phyloP scores from a whole-genome alignment of 169 alveolate species.

The Babesia gibsoni region DNA sequence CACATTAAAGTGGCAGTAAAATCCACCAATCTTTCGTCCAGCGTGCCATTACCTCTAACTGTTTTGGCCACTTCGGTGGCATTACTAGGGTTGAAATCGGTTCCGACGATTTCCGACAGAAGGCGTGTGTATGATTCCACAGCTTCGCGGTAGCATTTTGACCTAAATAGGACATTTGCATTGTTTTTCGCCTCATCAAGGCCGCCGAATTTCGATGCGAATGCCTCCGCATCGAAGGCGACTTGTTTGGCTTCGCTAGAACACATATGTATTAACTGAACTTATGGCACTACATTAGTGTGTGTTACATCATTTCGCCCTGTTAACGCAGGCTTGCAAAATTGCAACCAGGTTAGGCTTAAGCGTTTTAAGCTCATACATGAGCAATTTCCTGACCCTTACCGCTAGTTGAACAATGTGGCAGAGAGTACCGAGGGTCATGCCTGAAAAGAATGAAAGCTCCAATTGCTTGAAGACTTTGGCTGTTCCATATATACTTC shows the following conservation, averaged over 20 bases:
- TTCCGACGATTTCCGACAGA: constrained; percentile 7
- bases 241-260: background rate
- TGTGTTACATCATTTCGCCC: constrained; percentile 15
- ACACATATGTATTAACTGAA: background rate
- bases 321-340: constrained; percentile 25
- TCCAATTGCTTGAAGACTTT: constrained; percentile 66
- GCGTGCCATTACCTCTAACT: background rate
- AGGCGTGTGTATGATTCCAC: constrained; percentile 26
- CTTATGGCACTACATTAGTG: constrained; percentile 1
- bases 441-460: constrained; percentile 69
- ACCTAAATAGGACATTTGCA: constrained; percentile 23
- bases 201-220: background rate
- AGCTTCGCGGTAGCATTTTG: constrained; percentile 17
- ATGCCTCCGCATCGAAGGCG: background rate
- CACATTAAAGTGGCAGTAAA: constrained; percentile 42
- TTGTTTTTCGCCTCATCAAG: constrained; percentile 22
- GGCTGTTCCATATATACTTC: constrained; percentile 81
- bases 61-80: background rate
- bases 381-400: constrained; percentile 47
- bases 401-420: constrained; percentile 78
- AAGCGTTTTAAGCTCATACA: constrained; percentile 58
- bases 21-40: background rate
- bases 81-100: background rate
- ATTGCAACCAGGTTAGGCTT: constrained; percentile 38
- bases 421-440: constrained; percentile 74